Evolutionary conservation across 2,329 filamentous ascomycete genomes (phyloP), one percentile per base, ranked within the genome.

Genomic region (Metarhizium robertsii): DNA sequence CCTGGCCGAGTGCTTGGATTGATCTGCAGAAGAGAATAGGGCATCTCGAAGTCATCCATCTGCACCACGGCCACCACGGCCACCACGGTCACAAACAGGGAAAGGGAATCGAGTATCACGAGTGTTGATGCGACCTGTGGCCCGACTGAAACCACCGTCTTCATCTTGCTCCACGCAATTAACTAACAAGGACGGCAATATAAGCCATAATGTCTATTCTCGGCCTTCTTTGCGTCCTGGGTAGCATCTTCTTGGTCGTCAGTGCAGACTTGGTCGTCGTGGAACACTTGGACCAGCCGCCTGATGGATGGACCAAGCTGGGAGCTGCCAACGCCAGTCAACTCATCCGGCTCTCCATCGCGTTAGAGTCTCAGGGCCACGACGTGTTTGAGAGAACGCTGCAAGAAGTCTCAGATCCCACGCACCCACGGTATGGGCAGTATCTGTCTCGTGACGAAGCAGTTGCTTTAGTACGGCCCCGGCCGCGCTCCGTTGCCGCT

Each of bases 371-470:
- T 2, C 57, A 61, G 7, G 60, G 64, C 42, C 54, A 59, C 1
- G 49, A 62, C 1, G 47, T 61, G 2, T 55, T 81, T 30, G 77
- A 79, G 54, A 65, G 72, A 50, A 71, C 73, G 2, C 66, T 81
- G 11, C 59, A 73, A 47, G 69, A 76, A 25, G 73, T 81, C 59
- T 79, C 78, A 2, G 75, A 77, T 0, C 79, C 79, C 0, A 68
- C 65, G 4, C 70, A 76, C 55, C 55, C 63, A 1, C 71, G 68
- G 18, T 81, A 81, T 57, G 78, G 79, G 18, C 69, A 73, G 47
- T 73, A 80, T 59, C 72, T 80, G 60, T 67, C 70, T 16, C 72
- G 75, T 7, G 69, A 76, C 10, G 74, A 79, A 58, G 74, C 80
- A 54, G 73, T 75, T 54, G 68, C 71, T 10, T 72, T 81, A 59